Percentiles rank a stretch among this genome's conserved stretches.
Evolutionary conservation across 768 basidiomycete species (phyloP).

Genomic region (Trametes sanguinea): DNA sequence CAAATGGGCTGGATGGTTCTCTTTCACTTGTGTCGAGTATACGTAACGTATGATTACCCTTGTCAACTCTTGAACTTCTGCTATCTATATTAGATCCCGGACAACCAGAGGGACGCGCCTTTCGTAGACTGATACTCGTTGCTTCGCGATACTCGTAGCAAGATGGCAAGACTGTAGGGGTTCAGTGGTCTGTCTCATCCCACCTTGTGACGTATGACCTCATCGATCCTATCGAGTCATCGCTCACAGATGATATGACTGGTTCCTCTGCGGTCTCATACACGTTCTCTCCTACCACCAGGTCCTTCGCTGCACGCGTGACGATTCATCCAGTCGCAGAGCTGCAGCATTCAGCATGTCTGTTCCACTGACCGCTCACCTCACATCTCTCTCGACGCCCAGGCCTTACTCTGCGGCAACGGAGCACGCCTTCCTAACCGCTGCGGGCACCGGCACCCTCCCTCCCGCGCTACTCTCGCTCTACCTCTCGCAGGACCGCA

Average conservation of each 20-base stretch:
- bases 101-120: background rate
- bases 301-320: too few relatives aligned
- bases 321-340: background rate
- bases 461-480: slow-evolving; percentile 49
- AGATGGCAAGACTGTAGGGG: too few relatives aligned
- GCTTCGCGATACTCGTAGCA: too few relatives aligned
- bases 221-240: slow-evolving; percentile 5
- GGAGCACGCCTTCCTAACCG: slow-evolving; percentile 57
- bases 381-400: slow-evolving; percentile 39
- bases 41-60: slow-evolving; percentile 16
- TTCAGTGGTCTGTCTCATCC: background rate
- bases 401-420: slow-evolving; percentile 51
- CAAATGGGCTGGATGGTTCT: slow-evolving; percentile 6
- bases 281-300: background rate
- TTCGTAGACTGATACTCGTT: too few relatives aligned
- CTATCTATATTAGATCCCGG: slow-evolving; percentile 16
- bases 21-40: slow-evolving; percentile 18
- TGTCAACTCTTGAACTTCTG: slow-evolving; percentile 4
- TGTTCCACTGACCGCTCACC: slow-evolving; percentile 34
- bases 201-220: background rate
- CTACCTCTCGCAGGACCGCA: slow-evolving; percentile 73
- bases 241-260: background rate
- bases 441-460: slow-evolving; percentile 56
- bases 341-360: background rate
- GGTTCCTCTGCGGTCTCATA: background rate